Base-by-base conservation (phyloP, 768 basidiomycete species). In the Mycena vitilis region DNA sequence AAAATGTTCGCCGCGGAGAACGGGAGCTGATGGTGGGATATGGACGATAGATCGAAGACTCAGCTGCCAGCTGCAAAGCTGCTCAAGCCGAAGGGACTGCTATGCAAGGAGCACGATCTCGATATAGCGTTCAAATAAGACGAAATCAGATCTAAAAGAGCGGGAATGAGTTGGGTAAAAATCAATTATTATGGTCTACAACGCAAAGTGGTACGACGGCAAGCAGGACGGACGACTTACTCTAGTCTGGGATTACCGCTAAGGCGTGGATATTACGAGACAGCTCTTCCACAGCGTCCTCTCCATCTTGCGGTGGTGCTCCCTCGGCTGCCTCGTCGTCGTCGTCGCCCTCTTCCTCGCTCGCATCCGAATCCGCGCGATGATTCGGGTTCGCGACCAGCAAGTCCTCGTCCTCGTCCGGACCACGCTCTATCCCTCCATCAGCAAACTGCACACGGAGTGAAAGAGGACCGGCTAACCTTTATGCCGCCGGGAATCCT, bases 351-450 rank as follows among this genome's bases (percentile, higher is more conserved):
- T 67, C 66, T 6, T 69, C 74, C 16, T 73, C 75, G 37, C 75
- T 72, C 25, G 70, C 60, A 7, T 73, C 72, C 6, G 75, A 66
- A 18, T 64, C 56, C 70, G 20, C 13, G 10, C 13, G 74, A 69
- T 89, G 91, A 72, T 94, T 94, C 1, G 91, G 91, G 75, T 93
- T 94, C 5, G 84, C 84, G 5, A 91, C 81, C 13, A 93, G 81
- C 23, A 93, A 82, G 74, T 94, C 92, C 63, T 88, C 88, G 22
- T 80, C 80, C 10, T 84, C 82, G 49, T 75, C 75, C 45, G 78
- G 71, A 42, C 71, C 69, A 56, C 62, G 68, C 54, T 76, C 77
- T 78, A 68, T 62, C 57, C 30, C 30, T 30, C 30, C 5, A 30
- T 30, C 30, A 30, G 5, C 30, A 30, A 2, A 30, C 30, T 5